Conservation (phyloP, 306 rosid species). For the Delonix regia region DNA sequence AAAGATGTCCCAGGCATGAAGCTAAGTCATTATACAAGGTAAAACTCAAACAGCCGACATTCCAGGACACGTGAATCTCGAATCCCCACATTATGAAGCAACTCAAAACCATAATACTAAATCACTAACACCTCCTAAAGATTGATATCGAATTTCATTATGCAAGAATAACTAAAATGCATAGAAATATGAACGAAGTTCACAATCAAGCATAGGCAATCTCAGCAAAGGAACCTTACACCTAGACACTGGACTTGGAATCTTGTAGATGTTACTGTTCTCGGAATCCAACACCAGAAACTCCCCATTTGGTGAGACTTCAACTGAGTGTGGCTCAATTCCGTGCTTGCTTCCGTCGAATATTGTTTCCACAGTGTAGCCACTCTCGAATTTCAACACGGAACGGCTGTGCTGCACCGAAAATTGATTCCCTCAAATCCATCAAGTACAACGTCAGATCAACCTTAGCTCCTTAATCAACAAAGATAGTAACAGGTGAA, state of each 20-base stretch:
- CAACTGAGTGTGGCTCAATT: conserved; percentile 87
- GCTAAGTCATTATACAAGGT: conserved; percentile 38
- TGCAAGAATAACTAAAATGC: neutral
- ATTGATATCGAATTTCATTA: conserved; percentile 14
- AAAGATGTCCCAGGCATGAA: conserved; percentile 47
- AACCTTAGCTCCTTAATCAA: conserved; percentile 27
- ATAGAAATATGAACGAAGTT: neutral
- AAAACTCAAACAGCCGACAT: conserved; percentile 25
- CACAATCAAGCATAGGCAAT: conserved; percentile 3
- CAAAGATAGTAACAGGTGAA: conserved; percentile 25
- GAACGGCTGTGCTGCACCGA: conserved; percentile 78
- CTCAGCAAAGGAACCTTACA: conserved; percentile 57
- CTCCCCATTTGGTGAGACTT: conserved; percentile 74
- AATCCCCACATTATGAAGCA: conserved; percentile 29
- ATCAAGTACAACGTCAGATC: neutral
- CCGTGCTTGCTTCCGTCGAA: conserved; percentile 93
- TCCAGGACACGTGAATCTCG: conserved; percentile 35
- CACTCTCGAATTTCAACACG: conserved; percentile 94
- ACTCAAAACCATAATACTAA: conserved; percentile 4
- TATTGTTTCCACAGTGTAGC: conserved; percentile 85
- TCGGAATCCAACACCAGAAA: conserved; percentile 87
- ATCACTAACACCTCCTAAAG: neutral
- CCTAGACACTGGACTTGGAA: conserved; percentile 69
- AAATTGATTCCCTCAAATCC: conserved; percentile 39
- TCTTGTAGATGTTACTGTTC: conserved; percentile 84